Evolutionary conservation across 257 asterid genomes (phyloP).

Genomic region (Solanum microdontum): DNA sequence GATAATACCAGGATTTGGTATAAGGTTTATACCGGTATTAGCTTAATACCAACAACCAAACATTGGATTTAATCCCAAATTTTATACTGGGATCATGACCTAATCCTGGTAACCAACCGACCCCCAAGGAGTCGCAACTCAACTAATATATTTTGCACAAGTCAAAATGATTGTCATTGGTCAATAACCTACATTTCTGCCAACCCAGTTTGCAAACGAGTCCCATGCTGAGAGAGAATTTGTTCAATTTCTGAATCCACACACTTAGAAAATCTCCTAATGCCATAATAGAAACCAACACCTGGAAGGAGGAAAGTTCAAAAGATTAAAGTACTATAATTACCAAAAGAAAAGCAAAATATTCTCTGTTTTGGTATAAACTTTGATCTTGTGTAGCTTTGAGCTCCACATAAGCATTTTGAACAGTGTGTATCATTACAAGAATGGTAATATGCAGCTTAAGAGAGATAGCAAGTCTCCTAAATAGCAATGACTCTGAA

Average conservation of each 20-base stretch:
- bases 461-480: not conserved
- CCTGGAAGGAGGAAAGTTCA: constrained; percentile 19
- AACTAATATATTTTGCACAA: not conserved
- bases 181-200: constrained; percentile 44
- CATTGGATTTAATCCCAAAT: not conserved
- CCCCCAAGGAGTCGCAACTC: not conserved
- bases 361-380: not conserved
- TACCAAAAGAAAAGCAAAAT: not conserved
- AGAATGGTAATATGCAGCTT: not conserved
- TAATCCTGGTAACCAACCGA: not conserved
- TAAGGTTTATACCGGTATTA: not conserved
- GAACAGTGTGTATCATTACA: not conserved
- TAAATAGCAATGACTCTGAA: not conserved
- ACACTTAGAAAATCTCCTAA: constrained; percentile 19
- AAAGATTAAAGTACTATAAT: not conserved
- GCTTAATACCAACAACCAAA: not conserved
- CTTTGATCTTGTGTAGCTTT: not conserved
- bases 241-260: constrained; percentile 22
- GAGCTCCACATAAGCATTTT: not conserved
- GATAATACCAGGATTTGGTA: not conserved
- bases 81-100: not conserved
- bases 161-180: not conserved
- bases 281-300: constrained; percentile 27
- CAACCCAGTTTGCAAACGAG: constrained; percentile 54
- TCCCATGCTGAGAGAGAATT: constrained; percentile 62